Base-by-base conservation (phyloP, 139 green algal genomes). In the Chlorella sorokiniana region DNA sequence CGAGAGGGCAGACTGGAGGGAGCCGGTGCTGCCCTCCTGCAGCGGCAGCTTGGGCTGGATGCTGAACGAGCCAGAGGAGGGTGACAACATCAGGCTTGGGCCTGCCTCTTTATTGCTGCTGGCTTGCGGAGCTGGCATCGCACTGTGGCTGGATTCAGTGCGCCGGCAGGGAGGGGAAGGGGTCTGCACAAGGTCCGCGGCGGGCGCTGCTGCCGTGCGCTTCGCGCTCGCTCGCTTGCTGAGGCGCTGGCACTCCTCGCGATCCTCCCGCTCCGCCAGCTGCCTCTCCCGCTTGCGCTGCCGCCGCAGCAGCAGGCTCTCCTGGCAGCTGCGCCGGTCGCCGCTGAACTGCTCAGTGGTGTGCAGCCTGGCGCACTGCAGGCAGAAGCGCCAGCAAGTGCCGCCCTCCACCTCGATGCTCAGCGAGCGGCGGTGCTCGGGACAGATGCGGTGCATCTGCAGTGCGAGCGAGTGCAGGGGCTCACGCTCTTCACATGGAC, bases 291-390 rank as follows among this genome's bases (percentile, higher is more conserved):
- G 56, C 56, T 65, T 65, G 56, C 56, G 56, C 56, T 65, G 56
- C 22, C 56, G 56, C 23, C 56, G 56, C 16, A 65, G 56, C 56
- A 65, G 56, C 56, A 65, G 23, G 23, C 56, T 65, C 18, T 22
- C n/a, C 56, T 65, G 56, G 56, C 56, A 65, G 23, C 56, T 65
- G 56, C 56, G 56, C 18, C 56, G 16, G 22, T 65, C 56, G 56
- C 56, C 56, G 56, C 56, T 65, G 56, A 65, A 65, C 56, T 65
- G 18, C 18, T 65, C 56, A 29, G n/a, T 29, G 16, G 56, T 65
- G 56, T 65, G 56, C 56, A 65, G 56, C 56, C n/a, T 65, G 56
- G 56, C 56, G 23, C 56, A 65, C 56, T 65, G 56, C 56, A 65
- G 56, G 56, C 56, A 65, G 56, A 65, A 65, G 23, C 56, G 56